phyloP scores from a whole-genome alignment of 2,329 filamentous ascomycete species.

The Calonectria crousiana region DNA sequence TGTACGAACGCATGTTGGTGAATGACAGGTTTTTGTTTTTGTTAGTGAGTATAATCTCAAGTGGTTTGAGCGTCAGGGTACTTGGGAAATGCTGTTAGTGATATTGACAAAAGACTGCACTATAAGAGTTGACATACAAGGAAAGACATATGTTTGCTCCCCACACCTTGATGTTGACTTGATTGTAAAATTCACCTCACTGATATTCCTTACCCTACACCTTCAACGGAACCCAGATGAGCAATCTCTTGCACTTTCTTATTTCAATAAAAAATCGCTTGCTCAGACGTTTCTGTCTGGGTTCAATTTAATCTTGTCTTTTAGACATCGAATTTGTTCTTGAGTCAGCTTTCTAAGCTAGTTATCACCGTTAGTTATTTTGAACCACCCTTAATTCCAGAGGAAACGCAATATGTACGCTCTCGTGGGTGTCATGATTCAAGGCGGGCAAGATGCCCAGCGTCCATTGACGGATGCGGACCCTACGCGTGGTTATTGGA shows the following conservation, averaged over 20 bases:
- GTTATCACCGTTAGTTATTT: neutral
- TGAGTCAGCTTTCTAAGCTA: neutral
- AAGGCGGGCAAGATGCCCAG: neutral
- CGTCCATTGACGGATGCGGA: neutral
- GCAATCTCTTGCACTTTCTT: neutral
- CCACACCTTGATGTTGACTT: neutral
- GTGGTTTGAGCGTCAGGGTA: too few species aligned
- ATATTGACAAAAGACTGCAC: too few species aligned
- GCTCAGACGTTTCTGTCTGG: too few species aligned
- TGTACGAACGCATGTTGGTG: too few species aligned
- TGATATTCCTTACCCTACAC: neutral
- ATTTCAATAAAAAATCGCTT: too few species aligned
- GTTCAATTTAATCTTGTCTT: neutral
- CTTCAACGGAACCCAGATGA: neutral
- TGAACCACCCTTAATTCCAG: neutral
- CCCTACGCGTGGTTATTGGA: neutral
- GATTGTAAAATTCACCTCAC: neutral
- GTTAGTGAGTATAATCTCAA: too few species aligned
- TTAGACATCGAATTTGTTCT: neutral
- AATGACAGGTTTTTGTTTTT: too few species aligned
- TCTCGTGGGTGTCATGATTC: neutral
- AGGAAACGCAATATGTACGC: neutral
- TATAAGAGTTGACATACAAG: too few species aligned
- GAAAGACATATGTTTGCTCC: neutral
- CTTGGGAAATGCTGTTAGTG: too few species aligned